Evolutionary conservation across 192 early-diverging fungal species (phyloP), one percentile per base, ranked within the genome.

Genomic region (Entophlyctis luteolus): DNA sequence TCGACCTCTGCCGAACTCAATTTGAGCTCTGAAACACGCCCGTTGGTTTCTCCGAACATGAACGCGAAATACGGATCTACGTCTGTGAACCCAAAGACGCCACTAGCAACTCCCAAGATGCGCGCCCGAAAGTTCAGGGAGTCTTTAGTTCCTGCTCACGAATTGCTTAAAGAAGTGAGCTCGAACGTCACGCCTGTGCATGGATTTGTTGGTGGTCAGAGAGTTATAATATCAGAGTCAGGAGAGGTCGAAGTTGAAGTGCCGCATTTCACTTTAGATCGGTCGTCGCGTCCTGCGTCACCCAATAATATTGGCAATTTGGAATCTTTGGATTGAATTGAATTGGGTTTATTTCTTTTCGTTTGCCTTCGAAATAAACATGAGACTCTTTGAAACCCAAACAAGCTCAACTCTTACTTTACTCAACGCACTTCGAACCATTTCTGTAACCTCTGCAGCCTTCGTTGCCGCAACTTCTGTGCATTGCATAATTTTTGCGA

Each of bases 401-500:
- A n/a, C n/a, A n/a, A n/a, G n/a, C n/a, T n/a, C n/a, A n/a, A n/a
- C n/a, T 22, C 55, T 60, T 28, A 70, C 73, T 39, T 74, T 72
- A 25, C 57, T 59, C 37, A 97, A 38, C 8, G 93, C 91, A 20
- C 79, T 77, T 57, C 89, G 76, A 53, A 98, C 89, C 59, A 89
- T 68, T 12, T 89, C 90, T n/a, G 87, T 90, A 10, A 97, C 77
- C 55, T 90, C 88, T 0, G 79, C 73, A 1, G 84, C 87, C 72
- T 90, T 90, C 20, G 77, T 78, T 29, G 87, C 71, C 0, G 95
- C 94, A 47, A 98, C 81, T 53, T 91, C 80, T 2, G 86, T 86
- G 75, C 97, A 99, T 53, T 84, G 74, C 25, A 94, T 49, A 32
- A 99, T 82, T 78, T 88, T 81, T 45, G 83, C 80, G 31, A 86